Conservation (phyloP, 768 basidiomycete species). For the Leccinum rimulosum region DNA sequence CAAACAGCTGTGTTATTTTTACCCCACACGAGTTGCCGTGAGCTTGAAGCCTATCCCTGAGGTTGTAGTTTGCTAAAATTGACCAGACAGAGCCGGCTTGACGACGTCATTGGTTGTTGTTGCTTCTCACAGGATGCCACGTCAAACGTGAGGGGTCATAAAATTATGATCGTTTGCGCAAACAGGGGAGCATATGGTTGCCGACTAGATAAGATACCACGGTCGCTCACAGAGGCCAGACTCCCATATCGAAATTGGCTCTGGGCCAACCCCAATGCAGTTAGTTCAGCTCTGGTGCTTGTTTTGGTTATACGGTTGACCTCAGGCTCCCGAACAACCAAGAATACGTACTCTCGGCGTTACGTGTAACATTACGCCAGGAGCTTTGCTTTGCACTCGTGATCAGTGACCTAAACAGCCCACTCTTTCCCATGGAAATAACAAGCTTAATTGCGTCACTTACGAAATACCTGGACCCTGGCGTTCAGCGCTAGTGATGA, state of each 20-base stretch:
- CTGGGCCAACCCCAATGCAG: neutral
- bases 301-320: neutral
- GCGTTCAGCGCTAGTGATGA: neutral
- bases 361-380: too few species aligned
- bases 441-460: neutral
- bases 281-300: neutral
- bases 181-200: neutral
- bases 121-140: neutral
- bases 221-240: neutral
- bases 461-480: neutral
- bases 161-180: neutral
- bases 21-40: neutral
- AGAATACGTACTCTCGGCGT: too few species aligned
- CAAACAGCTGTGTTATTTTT: neutral
- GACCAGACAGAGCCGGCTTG: neutral
- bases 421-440: neutral
- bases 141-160: neutral
- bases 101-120: neutral
- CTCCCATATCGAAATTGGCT: neutral
- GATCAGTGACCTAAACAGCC: neutral
- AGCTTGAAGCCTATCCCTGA: neutral
- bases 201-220: constrained; percentile 12
- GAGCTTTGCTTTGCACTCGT: neutral
- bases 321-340: too few species aligned
- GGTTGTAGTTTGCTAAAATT: neutral